A percentile compares a stretch with the other conserved stretches of the same genome.
These are phyloP conservation scores for Juglanconis juglandina DNA, from an alignment of 2,329 filamentous ascomycete species.

Conservation along the genomic window DNA sequence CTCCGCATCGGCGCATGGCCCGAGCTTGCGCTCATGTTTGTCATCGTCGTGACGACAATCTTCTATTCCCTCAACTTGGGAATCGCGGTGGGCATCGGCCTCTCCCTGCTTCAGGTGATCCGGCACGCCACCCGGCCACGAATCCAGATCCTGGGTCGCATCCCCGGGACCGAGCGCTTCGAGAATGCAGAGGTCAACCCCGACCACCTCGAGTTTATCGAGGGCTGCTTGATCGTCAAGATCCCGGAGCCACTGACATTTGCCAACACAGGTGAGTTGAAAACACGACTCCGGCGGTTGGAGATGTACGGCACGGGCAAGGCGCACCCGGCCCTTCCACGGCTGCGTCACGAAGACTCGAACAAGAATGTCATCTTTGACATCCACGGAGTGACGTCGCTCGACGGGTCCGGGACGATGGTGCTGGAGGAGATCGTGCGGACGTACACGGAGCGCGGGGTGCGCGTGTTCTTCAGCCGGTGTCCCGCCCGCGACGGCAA, in stretches of 20 bases:
- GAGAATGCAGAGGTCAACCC: slow-evolving; percentile 78
- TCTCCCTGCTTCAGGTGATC: slow-evolving; percentile 86
- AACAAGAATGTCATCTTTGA: slow-evolving; percentile 96
- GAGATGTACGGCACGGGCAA: slow-evolving; percentile 85
- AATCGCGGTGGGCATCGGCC: slow-evolving; percentile 88
- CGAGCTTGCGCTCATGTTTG: slow-evolving; percentile 80
- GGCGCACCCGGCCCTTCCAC: slow-evolving; percentile 83
- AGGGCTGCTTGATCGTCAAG: slow-evolving; percentile 92
- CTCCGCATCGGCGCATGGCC: slow-evolving; percentile 78
- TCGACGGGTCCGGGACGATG: slow-evolving; percentile 91
- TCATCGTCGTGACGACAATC: slow-evolving; percentile 88
- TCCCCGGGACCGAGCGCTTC: slow-evolving; percentile 78
- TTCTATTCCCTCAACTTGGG: slow-evolving; percentile 93
- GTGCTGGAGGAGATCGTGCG: slow-evolving; percentile 87
- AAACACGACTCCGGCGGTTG: slow-evolving; percentile 74
- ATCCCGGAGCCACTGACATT: slow-evolving; percentile 96
- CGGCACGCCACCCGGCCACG: slow-evolving; percentile 86
- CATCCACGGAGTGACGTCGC: slow-evolving; percentile 91
- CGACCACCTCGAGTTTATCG: slow-evolving; percentile 78
- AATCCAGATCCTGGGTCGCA: slow-evolving; percentile 91
- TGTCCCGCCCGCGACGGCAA: slow-evolving; percentile 44
- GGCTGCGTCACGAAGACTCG: slow-evolving; percentile 70
- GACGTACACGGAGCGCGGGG: slow-evolving; percentile 71
- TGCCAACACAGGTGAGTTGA: slow-evolving; percentile 91
- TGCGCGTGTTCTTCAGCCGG: slow-evolving; percentile 71